Conservation (phyloP, 345 rosid species). For the Streptanthus diversifolius region DNA sequence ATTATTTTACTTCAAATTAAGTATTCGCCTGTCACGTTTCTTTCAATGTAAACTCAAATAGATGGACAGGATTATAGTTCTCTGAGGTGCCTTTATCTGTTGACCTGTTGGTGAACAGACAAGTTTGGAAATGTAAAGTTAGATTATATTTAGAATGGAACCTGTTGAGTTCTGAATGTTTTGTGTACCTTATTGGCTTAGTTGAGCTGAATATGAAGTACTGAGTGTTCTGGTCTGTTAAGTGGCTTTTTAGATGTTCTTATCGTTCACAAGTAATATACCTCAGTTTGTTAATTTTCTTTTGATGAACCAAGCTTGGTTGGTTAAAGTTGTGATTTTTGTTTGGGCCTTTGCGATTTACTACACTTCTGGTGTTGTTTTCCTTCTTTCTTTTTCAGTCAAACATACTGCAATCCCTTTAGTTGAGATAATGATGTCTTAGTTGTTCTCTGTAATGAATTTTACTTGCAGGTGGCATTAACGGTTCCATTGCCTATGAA, state of each 20-base stretch:
- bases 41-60: background rate
- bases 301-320: too few relatives aligned
- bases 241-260: background rate
- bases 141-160: background rate
- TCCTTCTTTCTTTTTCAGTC: background rate
- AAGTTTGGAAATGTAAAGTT: background rate
- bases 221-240: background rate
- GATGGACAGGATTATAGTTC: too few relatives aligned
- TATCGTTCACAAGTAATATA: background rate
- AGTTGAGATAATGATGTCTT: background rate
- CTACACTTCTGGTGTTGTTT: background rate
- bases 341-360: background rate
- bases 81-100: background rate
- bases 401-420: background rate
- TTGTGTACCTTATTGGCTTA: background rate
- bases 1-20: background rate
- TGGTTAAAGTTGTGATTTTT: too few relatives aligned
- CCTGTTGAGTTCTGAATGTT: background rate
- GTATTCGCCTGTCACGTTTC: background rate
- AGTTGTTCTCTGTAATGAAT: background rate
- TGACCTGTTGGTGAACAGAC: background rate
- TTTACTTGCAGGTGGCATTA: slow-evolving; percentile 70
- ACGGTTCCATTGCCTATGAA: slow-evolving; percentile 81
- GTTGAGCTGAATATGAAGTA: background rate
- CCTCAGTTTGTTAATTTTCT: background rate